Evolutionary conservation across 1,284 basidiomycete species (phyloP), one percentile per base, ranked within the genome.

Genomic region (Phenoliferia sp.): DNA sequence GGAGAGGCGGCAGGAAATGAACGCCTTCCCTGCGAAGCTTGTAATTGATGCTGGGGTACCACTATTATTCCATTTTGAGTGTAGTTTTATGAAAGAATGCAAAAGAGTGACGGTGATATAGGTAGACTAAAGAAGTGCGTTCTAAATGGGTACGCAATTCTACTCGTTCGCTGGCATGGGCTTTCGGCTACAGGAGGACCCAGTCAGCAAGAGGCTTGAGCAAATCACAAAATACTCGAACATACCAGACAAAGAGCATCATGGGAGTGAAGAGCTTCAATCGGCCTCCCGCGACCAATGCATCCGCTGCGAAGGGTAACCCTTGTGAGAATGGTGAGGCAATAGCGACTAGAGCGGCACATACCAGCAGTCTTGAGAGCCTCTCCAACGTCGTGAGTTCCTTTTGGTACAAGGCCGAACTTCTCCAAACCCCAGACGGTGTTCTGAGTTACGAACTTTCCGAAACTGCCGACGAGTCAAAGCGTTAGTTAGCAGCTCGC

Each of bases 341-440:
- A 16, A 31, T 29, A 36, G 56, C 16, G 34, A 35, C 26, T 17
- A 6, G 9, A n/a, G 10, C 17, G 15, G 1, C 1, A 54, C 70
- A 35, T 48, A 71, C 70, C 89, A 10, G 95, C 94, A 44, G 89
- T 80, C 81, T 92, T 94, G 73, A 98, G 83, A 62, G 88, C 86
- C 82, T 95, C 93, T 70, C 92, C 92, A 61, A 98, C 92, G 69
- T 92, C 87, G 78, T 84, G 87, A 0, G 96, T 99, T 52, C 95
- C 96, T 84, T 95, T 94, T 62, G 96, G 95, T 6, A 94, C 83
- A 16, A 97, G 54, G 3, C 90, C 87, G 48, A 92, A 1, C 78
- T 85, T 83, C 83, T 99, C 95, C 76, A 96, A 81, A 4, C 88
- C 61, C 80, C 88, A 86, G 60, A 97, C 84, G 1, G 85, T 85